These are phyloP conservation scores for Gynochthodes officinalis DNA, from an alignment of 257 asterid genomes.

Conservation along the genomic window DNA sequence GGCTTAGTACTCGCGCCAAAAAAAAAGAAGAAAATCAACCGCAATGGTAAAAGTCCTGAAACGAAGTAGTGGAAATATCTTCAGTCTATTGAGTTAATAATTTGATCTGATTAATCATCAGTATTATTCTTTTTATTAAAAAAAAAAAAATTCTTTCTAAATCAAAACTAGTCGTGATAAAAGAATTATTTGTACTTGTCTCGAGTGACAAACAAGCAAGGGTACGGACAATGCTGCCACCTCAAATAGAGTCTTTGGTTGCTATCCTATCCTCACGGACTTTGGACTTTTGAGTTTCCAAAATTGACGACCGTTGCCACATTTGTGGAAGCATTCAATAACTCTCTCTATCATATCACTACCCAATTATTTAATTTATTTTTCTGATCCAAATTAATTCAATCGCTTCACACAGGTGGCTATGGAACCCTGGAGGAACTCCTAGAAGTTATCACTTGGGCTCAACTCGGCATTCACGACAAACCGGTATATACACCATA, in stretches of 20 bases:
- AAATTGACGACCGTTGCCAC: constrained; percentile 17
- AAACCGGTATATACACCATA: constrained; percentile 97
- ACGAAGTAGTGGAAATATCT: no score
- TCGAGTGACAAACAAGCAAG: not conserved
- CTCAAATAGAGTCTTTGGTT: not conserved
- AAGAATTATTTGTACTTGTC: not conserved
- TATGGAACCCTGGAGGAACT: constrained; percentile 94
- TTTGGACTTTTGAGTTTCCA: no score
- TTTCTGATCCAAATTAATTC: not conserved
- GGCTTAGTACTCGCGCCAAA: no score
- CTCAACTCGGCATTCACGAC: constrained; percentile 91
- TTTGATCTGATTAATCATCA: no score
- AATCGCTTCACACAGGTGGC: constrained; percentile 54
- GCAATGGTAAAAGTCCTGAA: no score
- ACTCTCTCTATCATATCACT: no score
- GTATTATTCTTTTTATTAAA: not conserved
- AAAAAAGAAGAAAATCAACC: no score
- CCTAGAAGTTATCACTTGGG: constrained; percentile 94
- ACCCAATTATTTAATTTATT: no score
- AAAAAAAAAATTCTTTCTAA: no score
- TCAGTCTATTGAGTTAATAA: no score
- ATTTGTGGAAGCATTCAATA: constrained; percentile 8
- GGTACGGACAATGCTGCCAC: not conserved
- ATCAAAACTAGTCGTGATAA: not conserved
- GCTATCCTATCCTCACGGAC: no score